These are phyloP conservation scores for Megacollybia platyphylla DNA, from an alignment of 1,284 basidiomycete genomes.

Conservation along the genomic window DNA sequence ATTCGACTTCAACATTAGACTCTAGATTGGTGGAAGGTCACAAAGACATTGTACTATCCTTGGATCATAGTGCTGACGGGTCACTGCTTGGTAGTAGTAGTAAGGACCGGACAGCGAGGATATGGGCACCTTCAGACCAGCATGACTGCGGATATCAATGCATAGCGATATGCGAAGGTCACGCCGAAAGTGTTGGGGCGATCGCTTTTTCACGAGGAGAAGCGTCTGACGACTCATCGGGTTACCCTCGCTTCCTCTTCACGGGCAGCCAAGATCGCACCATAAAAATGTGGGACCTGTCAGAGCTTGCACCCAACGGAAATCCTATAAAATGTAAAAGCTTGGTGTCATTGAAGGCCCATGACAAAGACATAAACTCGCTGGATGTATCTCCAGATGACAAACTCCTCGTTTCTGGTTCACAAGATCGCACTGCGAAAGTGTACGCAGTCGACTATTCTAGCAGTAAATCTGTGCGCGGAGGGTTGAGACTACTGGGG, in stretches of 20 bases:
- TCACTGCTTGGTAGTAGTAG: constrained; percentile 79
- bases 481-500: constrained; percentile 69
- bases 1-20: constrained; percentile 63
- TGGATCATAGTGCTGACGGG: constrained; percentile 62
- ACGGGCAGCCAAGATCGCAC: constrained; percentile 96
- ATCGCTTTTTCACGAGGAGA: constrained; percentile 61
- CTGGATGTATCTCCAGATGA: constrained; percentile 92
- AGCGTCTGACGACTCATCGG: constrained; percentile 13
- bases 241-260: constrained; percentile 58
- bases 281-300: constrained; percentile 96
- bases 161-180: constrained; percentile 83
- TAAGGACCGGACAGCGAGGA: constrained; percentile 81
- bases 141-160: constrained; percentile 58
- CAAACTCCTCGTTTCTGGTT: constrained; percentile 81
- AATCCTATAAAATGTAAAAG: constrained; percentile 51
- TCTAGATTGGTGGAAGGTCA: constrained; percentile 81
- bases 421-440: constrained; percentile 93
- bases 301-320: constrained; percentile 25
- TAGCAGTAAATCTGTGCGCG: constrained; percentile 31
- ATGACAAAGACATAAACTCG: constrained; percentile 98
- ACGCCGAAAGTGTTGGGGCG: constrained; percentile 90
- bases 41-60: constrained; percentile 80
- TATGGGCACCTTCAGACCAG: constrained; percentile 60
- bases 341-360: constrained; percentile 83
- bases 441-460: constrained; percentile 70